Evolutionary conservation across 2,329 filamentous ascomycete genomes (phyloP).

Genomic region (Fusarium fujikuroi): DNA sequence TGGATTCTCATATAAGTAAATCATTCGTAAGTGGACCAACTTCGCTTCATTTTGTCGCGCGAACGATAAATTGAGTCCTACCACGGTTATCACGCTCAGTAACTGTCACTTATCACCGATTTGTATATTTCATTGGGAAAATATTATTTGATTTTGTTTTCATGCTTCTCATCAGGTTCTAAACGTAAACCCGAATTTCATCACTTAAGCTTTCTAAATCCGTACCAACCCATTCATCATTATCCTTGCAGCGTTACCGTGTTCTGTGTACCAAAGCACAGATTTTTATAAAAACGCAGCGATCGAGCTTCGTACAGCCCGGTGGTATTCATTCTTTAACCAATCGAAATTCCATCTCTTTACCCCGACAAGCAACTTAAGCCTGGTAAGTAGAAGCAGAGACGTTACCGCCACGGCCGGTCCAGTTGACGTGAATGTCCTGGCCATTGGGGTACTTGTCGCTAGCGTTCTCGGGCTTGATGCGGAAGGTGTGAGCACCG

Average conservation of each 20-base stretch:
- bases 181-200: conserved; percentile 29
- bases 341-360: conserved; percentile 27
- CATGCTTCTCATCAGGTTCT: conserved; percentile 27
- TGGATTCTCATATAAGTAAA: not conserved
- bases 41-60: not conserved
- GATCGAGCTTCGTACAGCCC: conserved; percentile 32
- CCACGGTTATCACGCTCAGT: not conserved
- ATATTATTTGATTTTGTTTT: conserved; percentile 21
- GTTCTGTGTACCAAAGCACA: conserved; percentile 42
- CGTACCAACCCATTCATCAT: conserved; percentile 41
- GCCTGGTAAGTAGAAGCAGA: conserved; percentile 98
- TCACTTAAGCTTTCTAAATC: conserved; percentile 43
- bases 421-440: conserved; percentile 99
- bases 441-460: conserved; percentile 84
- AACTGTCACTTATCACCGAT: not conserved
- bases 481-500: conserved; percentile 88
- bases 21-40: not conserved
- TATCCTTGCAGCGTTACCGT: conserved; percentile 42
- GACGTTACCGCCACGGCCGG: conserved; percentile 95
- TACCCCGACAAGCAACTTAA: conserved; percentile 61
- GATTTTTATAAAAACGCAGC: conserved; percentile 36
- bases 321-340: conserved; percentile 35
- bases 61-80: not conserved
- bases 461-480: conserved; percentile 83
- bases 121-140: not conserved